Evolutionary conservation across 208 protist genomes (phyloP), one percentile per base, ranked within the genome.

Genomic region (Leishmania amazonensis): DNA sequence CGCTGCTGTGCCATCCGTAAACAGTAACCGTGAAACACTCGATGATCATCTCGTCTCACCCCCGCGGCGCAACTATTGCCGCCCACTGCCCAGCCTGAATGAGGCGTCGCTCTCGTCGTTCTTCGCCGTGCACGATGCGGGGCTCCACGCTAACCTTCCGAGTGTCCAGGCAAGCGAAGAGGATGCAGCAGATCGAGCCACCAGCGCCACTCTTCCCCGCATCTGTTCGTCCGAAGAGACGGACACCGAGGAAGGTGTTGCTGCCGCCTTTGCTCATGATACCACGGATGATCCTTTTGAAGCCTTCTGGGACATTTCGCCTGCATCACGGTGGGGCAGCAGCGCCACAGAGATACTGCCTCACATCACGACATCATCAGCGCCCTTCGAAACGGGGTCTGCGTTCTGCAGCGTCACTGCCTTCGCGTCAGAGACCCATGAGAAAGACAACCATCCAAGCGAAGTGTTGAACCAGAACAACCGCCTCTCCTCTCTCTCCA

Each of bases 31-130:
- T 19, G 51, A 76, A 17, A 47, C n/a, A 4, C 72, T 60, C 49
- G 35, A 17, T 11, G n/a, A 19, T 60, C 31, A n/a, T 28, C 9
- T 76, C 49, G 9, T 51, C 31, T 60, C 51, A 40, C 72, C 51
- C 21, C 6, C 21, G 51, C 72, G 8, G 35, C 72, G 51, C 72
- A 57, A 31, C 51, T 45, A 17, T 62, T 51, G 28, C 51, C 2
- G 19, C 31, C 47, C 47, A 31, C 35, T 60, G n/a, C n/a, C 4
- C 71, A 75, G n/a, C 72, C 21, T 51, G 11, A n/a, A 76, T 42
- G 72, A 76, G 45, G 72, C 28, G 15, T 76, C 72, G 11, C 35
- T 54, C 51, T 62, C 75, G 40, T 47, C 75, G 31, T 49, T 64
- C 3, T n/a, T 65, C 57, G 38, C 57, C 0, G 53, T 19, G 31